Evolutionary conservation across 2,329 filamentous ascomycete genomes (phyloP).

Genomic region (Chaetomium olivaceum): DNA sequence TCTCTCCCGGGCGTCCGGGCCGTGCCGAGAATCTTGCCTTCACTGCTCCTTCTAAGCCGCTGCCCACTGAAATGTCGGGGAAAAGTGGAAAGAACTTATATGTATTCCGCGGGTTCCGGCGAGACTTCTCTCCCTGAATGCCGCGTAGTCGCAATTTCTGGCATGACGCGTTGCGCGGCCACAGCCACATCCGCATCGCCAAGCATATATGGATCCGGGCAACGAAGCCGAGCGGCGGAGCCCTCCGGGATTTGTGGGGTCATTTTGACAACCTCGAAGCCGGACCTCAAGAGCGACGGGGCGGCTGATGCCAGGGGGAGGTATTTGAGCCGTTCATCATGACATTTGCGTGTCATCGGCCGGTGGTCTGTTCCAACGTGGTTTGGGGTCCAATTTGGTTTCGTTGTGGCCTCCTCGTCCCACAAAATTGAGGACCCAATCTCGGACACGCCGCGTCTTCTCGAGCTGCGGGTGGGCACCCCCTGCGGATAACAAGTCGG

Average conservation of each 20-base stretch:
- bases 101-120: background rate
- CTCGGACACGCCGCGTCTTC: conserved; percentile 67
- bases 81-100: background rate
- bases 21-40: background rate
- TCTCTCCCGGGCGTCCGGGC: background rate
- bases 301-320: background rate
- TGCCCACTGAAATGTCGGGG: background rate
- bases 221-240: background rate
- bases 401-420: conserved; percentile 13
- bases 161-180: conserved; percentile 18
- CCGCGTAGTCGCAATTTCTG: conserved; percentile 16
- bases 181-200: conserved; percentile 19
- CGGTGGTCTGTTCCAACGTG: conserved; percentile 35
- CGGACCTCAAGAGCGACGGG: background rate
- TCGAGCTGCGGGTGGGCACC: conserved; percentile 52
- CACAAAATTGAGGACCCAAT: conserved; percentile 76
- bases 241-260: conserved; percentile 16
- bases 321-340: background rate
- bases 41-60: background rate
- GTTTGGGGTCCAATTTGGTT: background rate
- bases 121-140: background rate
- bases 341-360: conserved; percentile 34
- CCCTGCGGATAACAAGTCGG: conserved; percentile 46
- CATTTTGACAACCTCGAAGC: background rate
- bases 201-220: background rate